Evolutionary conservation across 371 early-diverging fungal genomes (phyloP), one percentile per base, ranked within the genome.

Genomic region (Basidiobolus meristosporus): DNA sequence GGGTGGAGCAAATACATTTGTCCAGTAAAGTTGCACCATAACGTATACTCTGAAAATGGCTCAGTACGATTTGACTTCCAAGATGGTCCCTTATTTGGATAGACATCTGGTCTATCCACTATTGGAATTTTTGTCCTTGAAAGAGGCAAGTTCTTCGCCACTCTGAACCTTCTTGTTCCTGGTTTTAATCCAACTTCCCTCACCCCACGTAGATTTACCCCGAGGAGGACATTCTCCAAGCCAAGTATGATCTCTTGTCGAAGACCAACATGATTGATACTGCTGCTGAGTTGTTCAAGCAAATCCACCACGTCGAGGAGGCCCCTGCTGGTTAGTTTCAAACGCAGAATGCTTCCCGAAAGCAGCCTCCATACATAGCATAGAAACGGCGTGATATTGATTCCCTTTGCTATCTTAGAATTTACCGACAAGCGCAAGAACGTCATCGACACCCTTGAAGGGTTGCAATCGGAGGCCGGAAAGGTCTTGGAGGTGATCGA

Each of bases 211-310:
- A 84, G 83, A 63, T 88, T 32, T 89, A 86, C 60, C 60, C 63
- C 38, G 55, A 59, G 14, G 58, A 70, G 36, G 82, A 81, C 51
- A 49, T 90, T 40, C 56, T 83, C 41, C 55, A 79, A 59, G 86
- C 90, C 46, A 85, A 89, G 54, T 84, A 79, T 54, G 85, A 87
- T 37, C 65, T 92, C 23, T 65, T 90, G 35, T 60, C 70, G 37
- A 61, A 74, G 53, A 87, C 92, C 41, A 79, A 83, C 68, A 90
- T 92, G 92, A 78, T 88, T 40, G 90, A 89, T 60, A 85, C 80
- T 56, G 73, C 83, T 35, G 65, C 75, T 46, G 65, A 71, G 43
- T 64, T 89, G 36, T 78, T 86, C 61, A 65, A 77, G 57, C 65
- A 81, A 54, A 65, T 89, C 40, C 61, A 85, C 53, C 62, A 66